Percentiles rank a stretch among this genome's conserved stretches.
These are phyloP conservation scores for Saccharata proteae DNA, from an alignment of 2,329 filamentous ascomycete species.

Conservation along the genomic window DNA sequence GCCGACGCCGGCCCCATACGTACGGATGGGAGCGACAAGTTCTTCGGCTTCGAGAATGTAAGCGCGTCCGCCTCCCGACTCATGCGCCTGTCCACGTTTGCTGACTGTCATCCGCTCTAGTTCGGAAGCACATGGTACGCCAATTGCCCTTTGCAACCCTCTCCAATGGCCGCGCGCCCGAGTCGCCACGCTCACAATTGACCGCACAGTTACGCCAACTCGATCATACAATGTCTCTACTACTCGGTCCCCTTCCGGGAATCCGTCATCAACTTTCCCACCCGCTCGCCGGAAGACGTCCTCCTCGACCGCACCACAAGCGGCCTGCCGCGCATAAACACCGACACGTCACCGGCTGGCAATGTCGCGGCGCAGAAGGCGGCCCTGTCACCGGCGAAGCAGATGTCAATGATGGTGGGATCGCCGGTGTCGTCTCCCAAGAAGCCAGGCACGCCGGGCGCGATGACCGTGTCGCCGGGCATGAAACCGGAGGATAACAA, in stretches of 20 bases:
- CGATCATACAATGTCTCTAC: constrained; percentile 92
- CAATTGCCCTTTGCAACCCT: constrained; percentile 2
- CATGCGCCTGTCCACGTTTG: constrained; percentile 8
- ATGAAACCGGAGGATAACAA: constrained; percentile 80
- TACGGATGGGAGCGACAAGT: constrained; percentile 88
- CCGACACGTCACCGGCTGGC: constrained; percentile 22
- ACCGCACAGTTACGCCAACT: constrained; percentile 78
- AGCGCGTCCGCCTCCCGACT: constrained; percentile 26
- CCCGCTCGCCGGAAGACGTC: constrained; percentile 55
- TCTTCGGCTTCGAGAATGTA: constrained; percentile 97
- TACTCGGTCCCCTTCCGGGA: constrained; percentile 91
- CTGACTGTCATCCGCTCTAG: constrained; percentile 35
- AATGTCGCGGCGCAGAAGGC: constrained; percentile 22
- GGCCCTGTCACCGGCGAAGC: constrained; percentile 22
- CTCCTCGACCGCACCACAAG: constrained; percentile 43
- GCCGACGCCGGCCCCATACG: constrained; percentile 72
- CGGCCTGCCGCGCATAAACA: constrained; percentile 26
- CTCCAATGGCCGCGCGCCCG: constrained; percentile 3
- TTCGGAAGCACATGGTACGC: constrained; percentile 94
- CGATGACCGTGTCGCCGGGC: constrained; percentile 41
- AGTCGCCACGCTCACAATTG: constrained; percentile 11
- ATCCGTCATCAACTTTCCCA: constrained; percentile 83
- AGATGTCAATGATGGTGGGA: too few relatives aligned
- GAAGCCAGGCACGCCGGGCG: constrained; percentile 35
- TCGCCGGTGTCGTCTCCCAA: constrained; percentile 17